These are phyloP conservation scores for Citrus sinensis DNA, from an alignment of 345 rosid species.

Conservation along the genomic window DNA sequence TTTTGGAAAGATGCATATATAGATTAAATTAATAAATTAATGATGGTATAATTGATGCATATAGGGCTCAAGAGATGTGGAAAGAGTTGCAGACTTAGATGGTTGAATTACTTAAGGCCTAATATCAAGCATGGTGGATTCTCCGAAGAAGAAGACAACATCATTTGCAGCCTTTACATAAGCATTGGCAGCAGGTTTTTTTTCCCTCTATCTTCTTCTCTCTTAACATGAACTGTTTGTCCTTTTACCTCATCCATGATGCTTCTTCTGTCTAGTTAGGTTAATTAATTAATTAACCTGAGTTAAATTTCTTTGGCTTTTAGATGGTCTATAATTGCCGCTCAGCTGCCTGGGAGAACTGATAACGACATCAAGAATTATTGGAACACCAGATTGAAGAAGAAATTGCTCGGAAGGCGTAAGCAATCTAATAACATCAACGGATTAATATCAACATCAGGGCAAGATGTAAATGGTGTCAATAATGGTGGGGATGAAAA, in stretches of 20 bases:
- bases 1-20: neutral
- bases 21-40: neutral
- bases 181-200: conserved; percentile 95
- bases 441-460: conserved; percentile 18
- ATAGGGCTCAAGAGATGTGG: conserved; percentile 95
- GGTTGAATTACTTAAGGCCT: conserved; percentile 96
- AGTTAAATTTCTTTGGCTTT: neutral
- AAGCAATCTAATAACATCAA: conserved; percentile 45
- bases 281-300: neutral
- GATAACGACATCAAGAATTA: conserved; percentile 96
- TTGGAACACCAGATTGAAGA: conserved; percentile 98
- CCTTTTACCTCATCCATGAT: conserved; percentile 40
- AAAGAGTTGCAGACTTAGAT: conserved; percentile 94
- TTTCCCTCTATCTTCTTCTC: neutral
- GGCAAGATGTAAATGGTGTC: conserved; percentile 22
- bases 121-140: conserved; percentile 97
- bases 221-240: conserved; percentile 29
- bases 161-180: conserved; percentile 93
- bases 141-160: conserved; percentile 96
- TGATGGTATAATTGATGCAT: too few species aligned
- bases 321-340: conserved; percentile 99
- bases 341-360: conserved; percentile 98
- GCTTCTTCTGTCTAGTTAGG: conserved; percentile 11
- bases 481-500: conserved; percentile 19
- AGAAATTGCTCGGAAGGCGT: conserved; percentile 80